Percentiles rank a stretch among this genome's conserved stretches.
These are phyloP conservation scores for Metschnikowia cubensis DNA, from an alignment of 805 yeast species.

Conservation along the genomic window DNA sequence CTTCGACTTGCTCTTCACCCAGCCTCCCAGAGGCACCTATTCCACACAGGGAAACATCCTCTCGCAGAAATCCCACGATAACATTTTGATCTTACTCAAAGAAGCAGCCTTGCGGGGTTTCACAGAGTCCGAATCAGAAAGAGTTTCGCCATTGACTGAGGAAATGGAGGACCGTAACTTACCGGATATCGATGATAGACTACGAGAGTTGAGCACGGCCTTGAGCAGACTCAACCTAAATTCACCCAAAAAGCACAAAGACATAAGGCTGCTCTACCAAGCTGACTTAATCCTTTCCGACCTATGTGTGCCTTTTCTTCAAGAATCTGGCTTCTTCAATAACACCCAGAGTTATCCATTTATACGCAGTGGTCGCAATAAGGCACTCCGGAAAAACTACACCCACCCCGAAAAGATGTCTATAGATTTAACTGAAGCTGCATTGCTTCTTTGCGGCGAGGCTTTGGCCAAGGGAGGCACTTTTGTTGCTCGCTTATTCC, in stretches of 20 bases:
- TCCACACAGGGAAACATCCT: constrained; percentile 87
- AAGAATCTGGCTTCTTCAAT: constrained; percentile 34
- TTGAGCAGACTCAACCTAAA: background rate
- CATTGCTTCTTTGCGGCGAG: constrained; percentile 28
- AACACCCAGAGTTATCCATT: constrained; percentile 36
- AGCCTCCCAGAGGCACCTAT: constrained; percentile 78
- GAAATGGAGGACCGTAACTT: constrained; percentile 23
- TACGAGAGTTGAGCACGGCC: constrained; percentile 15
- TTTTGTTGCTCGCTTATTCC: constrained; percentile 28
- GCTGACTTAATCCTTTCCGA: constrained; percentile 38
- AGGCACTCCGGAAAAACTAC: constrained; percentile 24
- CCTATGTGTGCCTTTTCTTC: constrained; percentile 31
- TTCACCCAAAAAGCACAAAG: background rate
- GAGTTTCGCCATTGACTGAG: constrained; percentile 25
- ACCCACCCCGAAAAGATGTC: constrained; percentile 26
- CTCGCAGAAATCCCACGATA: constrained; percentile 28
- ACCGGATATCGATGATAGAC: constrained; percentile 18
- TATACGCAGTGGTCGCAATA: constrained; percentile 25
- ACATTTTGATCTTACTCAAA: constrained; percentile 11
- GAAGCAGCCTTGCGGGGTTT: constrained; percentile 8
- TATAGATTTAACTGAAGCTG: constrained; percentile 40
- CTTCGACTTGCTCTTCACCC: constrained; percentile 61
- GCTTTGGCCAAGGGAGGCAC: constrained; percentile 29
- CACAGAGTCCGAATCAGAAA: constrained; percentile 2
- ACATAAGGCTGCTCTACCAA: constrained; percentile 17